Base-by-base conservation (phyloP, 176 grass and related monocot genomes). In the Poa annua region DNA sequence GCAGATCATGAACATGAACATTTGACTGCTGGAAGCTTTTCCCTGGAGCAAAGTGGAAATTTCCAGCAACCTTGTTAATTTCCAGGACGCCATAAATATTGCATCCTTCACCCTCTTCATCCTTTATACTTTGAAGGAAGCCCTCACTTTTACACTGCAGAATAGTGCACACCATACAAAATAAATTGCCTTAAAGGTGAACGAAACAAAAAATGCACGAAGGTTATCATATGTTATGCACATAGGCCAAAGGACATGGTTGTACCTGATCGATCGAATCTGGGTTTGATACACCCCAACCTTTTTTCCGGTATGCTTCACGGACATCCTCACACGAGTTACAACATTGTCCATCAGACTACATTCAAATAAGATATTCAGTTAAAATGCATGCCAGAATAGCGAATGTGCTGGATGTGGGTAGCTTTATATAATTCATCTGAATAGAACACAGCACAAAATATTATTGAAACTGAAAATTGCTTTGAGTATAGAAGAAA, bases 81-180 rank as follows among this genome's bases (percentile, higher is more conserved):
- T 99, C 96, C 25, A 99, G 55, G 68, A 92, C 89, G 70, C 96
- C 96, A 87, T 99, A 96, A 62, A 99, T 96, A 68, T 96, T 99
- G 83, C 96, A 99, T 71, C 96, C 96, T 94, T 99, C 96, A 33
- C 96, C 96, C 85, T 96, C 96, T 90, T 99, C 96, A 78, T 99
- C 96, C 65, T 96, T 99, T 85, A 99, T 99, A 72, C 35, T 90
- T 87, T 99, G 87, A 74, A 99, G 93, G 78, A 99, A 99, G 21
- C 96, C 96, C 81, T 99, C 96, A 66, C 93, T 93, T 90, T 99
- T 99, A 89, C 96, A 99, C 96, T 99, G 77, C 45, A 89, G 17
- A 83, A 80, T 41, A 84, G 8, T 24, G 20, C 41, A 63, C 52
- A 54, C 33, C 51, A 80, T 35, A 74, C 48, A 87, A 75, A 26